Percentiles rank a stretch among this genome's conserved stretches.
These are phyloP conservation scores for Xerocomus nothofagi DNA, from an alignment of 1,284 basidiomycete species.

Conservation along the genomic window DNA sequence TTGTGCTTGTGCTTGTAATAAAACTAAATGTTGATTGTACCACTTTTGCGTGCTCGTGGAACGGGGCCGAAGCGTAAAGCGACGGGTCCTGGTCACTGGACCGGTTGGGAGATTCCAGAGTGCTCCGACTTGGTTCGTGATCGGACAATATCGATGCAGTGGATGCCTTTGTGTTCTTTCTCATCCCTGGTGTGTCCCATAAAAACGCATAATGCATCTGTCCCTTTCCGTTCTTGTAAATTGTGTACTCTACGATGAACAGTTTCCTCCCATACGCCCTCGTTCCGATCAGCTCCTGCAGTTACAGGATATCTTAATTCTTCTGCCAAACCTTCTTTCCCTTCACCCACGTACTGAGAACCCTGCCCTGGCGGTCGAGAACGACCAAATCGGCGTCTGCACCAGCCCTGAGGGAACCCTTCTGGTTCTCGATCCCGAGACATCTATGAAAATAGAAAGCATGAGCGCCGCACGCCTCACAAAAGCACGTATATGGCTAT, in stretches of 20 bases:
- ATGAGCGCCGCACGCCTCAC: neutral
- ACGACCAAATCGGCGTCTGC: conserved; percentile 84
- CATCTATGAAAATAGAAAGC: conserved; percentile 43
- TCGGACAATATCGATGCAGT: neutral
- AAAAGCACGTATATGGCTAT: neutral
- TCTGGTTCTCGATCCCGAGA: conserved; percentile 73
- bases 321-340: conserved; percentile 70
- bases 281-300: neutral
- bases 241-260: neutral
- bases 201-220: neutral
- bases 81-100: no score
- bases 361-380: conserved; percentile 65
- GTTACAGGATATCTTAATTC: conserved; percentile 15
- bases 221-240: neutral
- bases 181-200: neutral
- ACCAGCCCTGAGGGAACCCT: conserved; percentile 78
- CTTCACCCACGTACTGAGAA: conserved; percentile 78
- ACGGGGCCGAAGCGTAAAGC: no score
- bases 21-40: neutral
- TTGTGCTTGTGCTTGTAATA: neutral
- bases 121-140: neutral
- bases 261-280: neutral
- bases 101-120: neutral
- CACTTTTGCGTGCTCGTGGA: neutral
- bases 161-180: neutral